Evolutionary conservation across 2,329 filamentous ascomycete genomes (phyloP), one percentile per base, ranked within the genome.

Genomic region (Purpureocillium takamizusanense): DNA sequence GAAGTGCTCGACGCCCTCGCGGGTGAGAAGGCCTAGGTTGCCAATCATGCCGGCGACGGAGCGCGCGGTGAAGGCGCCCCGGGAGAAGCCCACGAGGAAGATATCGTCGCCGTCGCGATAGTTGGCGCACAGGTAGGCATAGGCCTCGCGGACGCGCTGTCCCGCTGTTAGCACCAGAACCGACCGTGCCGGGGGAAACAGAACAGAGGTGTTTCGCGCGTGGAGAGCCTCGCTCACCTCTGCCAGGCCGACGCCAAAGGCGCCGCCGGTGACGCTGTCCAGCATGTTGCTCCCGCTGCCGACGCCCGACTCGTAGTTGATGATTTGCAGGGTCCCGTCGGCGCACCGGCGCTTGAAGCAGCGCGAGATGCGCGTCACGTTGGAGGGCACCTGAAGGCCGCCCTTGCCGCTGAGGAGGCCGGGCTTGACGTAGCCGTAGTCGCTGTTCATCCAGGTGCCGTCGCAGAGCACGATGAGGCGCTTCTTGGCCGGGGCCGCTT

Each of bases 51-150:
- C 70, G 2, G 70, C 70, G 4, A 76, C 65, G 4, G 70, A 74
- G n/a, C 73, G 64, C 3, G 66, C 72, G 1, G 72, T 78, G 46
- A 76, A 78, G 4, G 74, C 74, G 4, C 74, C 74, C 12, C 74
- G 65, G 2, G 72, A 77, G 59, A 74, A 78, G 3, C 74, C 74
- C 21, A 76, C 54, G 21, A 77, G 62, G 34, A 74, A 56, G 35
- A 78, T 74, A 44, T 76, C 68, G 43, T 78, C 74, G 3, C 72
- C 72, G 38, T 69, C 66, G 38, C 66, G 64, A 48, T 79, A 80
- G 55, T 81, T 81, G 47, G 72, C 69, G 39, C 74, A 78, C 2
- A 81, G 60, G 49, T 79, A 81, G 4, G 70, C 65, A 50, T 82
- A 82, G 2, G 75, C 72, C 52, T 80, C 76, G 11, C 75, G 69